These are phyloP conservation scores for Alternaria metachromatica DNA, from an alignment of 2,329 filamentous ascomycete species.

Conservation along the genomic window DNA sequence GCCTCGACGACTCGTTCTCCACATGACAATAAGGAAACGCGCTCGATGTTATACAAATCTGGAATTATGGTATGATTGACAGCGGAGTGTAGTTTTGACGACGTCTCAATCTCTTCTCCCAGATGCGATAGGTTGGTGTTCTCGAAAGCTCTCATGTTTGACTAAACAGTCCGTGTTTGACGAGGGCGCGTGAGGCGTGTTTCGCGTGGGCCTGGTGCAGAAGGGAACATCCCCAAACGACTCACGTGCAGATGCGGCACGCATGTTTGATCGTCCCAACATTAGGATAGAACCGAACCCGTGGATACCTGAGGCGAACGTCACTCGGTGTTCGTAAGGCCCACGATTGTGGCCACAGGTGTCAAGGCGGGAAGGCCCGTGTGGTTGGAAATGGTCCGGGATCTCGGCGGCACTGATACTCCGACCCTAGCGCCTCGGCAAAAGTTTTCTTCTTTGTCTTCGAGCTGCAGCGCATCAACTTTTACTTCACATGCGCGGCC, in stretches of 20 bases:
- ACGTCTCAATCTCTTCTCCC: neutral
- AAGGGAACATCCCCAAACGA: conserved; percentile 2
- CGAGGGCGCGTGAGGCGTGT: conserved; percentile 19
- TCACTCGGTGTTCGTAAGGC: neutral
- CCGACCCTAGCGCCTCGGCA: conserved; percentile 9
- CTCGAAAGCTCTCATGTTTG: conserved; percentile 9
- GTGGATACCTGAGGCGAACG: conserved; percentile 11
- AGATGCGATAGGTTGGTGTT: neutral
- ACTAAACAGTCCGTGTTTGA: conserved; percentile 31
- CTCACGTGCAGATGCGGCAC: neutral
- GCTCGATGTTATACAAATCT: neutral
- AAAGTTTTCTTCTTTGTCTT: conserved; percentile 6
- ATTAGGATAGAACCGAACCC: neutral
- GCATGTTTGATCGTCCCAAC: conserved; percentile 14
- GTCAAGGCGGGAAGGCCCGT: conserved; percentile 3
- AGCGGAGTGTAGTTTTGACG: neutral
- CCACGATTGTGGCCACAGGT: neutral
- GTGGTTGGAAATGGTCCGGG: neutral
- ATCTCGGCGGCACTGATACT: neutral
- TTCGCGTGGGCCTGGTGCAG: conserved; percentile 18
- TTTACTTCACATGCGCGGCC: neutral
- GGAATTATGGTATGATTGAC: neutral
- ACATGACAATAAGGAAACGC: neutral
- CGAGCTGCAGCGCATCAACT: neutral
- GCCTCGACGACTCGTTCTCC: neutral